Percentiles rank a stretch among this genome's conserved stretches.
Conservation (phyloP, 352 stramenopile species). For the Phytopythium litorale region DNA sequence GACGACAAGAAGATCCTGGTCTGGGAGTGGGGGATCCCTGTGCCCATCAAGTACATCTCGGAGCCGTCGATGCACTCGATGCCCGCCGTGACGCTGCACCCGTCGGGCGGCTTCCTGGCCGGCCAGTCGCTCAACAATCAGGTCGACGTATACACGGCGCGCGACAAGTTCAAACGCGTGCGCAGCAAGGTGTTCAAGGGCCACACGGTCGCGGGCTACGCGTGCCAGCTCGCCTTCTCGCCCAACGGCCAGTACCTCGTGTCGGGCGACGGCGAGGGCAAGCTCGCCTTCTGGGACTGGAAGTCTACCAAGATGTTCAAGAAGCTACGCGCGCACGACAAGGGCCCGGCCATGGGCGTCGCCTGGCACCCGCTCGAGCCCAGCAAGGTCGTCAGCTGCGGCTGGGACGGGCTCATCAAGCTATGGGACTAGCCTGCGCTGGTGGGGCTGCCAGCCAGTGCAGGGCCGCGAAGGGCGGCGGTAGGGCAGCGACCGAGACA, state of each 20-base stretch:
- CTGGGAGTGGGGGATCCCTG: constrained; percentile 97
- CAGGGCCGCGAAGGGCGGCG: not conserved
- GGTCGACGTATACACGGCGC: constrained; percentile 96
- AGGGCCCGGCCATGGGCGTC: constrained; percentile 92
- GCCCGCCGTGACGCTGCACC: constrained; percentile 94
- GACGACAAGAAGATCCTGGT: constrained; percentile 99
- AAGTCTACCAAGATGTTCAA: constrained; percentile 92
- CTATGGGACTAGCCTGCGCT: constrained; percentile 93
- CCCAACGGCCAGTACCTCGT: constrained; percentile 94
- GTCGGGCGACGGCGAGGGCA: constrained; percentile 96
- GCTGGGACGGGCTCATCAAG: constrained; percentile 99
- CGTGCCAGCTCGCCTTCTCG: constrained; percentile 94
- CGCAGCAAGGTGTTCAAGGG: constrained; percentile 93
- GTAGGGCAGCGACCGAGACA: constrained; percentile 2
- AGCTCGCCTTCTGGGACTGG: constrained; percentile 99
- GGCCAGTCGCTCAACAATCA: constrained; percentile 98
- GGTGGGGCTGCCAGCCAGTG: not conserved
- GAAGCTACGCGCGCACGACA: constrained; percentile 89
- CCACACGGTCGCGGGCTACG: constrained; percentile 94
- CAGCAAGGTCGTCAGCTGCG: constrained; percentile 95
- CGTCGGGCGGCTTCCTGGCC: constrained; percentile 90
- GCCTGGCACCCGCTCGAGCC: constrained; percentile 98
- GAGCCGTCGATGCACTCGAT: constrained; percentile 99
- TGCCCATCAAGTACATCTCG: constrained; percentile 99
- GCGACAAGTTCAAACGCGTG: constrained; percentile 94